Evolutionary conservation across 192 early-diverging fungal genomes (phyloP), one percentile per base, ranked within the genome.

Genomic region (Lobulomyces angularis): DNA sequence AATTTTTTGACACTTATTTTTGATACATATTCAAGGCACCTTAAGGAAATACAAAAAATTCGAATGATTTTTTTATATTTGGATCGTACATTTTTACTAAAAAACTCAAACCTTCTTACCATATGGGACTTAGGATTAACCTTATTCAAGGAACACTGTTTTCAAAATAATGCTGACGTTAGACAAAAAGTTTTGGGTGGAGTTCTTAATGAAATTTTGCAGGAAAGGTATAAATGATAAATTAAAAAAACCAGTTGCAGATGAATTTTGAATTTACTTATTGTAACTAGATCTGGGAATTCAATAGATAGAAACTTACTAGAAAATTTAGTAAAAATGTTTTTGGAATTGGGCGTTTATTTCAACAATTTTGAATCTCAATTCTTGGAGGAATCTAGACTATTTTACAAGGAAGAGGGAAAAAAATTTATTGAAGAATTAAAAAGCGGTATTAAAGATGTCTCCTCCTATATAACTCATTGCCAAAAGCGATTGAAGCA

Each of bases 61-160:
- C 65, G 80, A 22, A 81, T 77, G 50, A 79, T 95, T 14, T 89
- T 95, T 46, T 60, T 95, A 38, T 90, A 89, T 48, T 60, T 95
- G 36, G 91, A 95, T 58, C 85, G 91, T 35, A 89, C 87, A 2
- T 90, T 84, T 56, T 82, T 85, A 14, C 61, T 87, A 25, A 81
- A 88, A 35, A 81, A 77, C 0, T 43, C 74, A 9, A 65, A 65
- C 19, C 46, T 83, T 4, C 54, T 61, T 37, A 79, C 79, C 14
- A 53, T 94, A 37, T 90, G 86, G 80, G 87, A 95, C 31, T 77
- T 90, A 70, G 89, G 90, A 4, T 67, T 92, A 35, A 68, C 74
- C 24, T 61, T 91, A 14, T 97, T 90, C 60, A 75, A 88, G 28
- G 50, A 46, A 8, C 62, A 65, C 16, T n/a, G n/a, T n/a, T 43